Conservation (phyloP, 1,139 yeast genomes). For the Schizosaccharomyces versatilis region DNA sequence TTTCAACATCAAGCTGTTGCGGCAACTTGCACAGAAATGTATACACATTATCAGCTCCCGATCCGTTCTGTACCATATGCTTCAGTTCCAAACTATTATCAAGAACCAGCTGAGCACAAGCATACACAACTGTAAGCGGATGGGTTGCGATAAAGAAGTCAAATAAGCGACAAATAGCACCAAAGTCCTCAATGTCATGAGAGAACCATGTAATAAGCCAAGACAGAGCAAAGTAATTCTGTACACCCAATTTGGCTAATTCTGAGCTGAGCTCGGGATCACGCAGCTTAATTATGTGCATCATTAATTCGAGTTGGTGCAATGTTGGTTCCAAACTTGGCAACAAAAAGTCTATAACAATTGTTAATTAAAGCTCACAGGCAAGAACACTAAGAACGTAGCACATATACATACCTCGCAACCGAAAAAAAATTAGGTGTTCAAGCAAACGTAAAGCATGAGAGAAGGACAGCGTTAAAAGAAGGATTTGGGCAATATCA, state of each 20-base stretch:
- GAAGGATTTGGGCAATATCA: conserved; percentile 51
- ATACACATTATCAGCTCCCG: neutral
- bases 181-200: conserved; percentile 37
- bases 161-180: conserved; percentile 36
- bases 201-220: conserved; percentile 55
- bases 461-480: conserved; percentile 28
- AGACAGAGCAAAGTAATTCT: conserved; percentile 46
- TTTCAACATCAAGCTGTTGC: neutral
- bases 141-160: conserved; percentile 34
- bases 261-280: conserved; percentile 29
- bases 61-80: neutral
- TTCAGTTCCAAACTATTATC: neutral
- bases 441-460: conserved; percentile 30
- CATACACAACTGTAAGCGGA: conserved; percentile 7
- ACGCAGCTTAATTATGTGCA: conserved; percentile 30
- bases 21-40: neutral
- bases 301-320: conserved; percentile 41
- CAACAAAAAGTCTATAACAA: conserved; percentile 39
- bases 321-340: conserved; percentile 44
- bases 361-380: neutral
- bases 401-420: conserved; percentile 27
- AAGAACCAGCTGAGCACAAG: conserved; percentile 4
- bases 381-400: neutral
- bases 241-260: conserved; percentile 25
- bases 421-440: conserved; percentile 33